A percentile compares a stretch with the other conserved stretches of the same genome.
phyloP scores from a whole-genome alignment of 495 filamentous ascomycete species.

The Mytilinidion resinicola region DNA sequence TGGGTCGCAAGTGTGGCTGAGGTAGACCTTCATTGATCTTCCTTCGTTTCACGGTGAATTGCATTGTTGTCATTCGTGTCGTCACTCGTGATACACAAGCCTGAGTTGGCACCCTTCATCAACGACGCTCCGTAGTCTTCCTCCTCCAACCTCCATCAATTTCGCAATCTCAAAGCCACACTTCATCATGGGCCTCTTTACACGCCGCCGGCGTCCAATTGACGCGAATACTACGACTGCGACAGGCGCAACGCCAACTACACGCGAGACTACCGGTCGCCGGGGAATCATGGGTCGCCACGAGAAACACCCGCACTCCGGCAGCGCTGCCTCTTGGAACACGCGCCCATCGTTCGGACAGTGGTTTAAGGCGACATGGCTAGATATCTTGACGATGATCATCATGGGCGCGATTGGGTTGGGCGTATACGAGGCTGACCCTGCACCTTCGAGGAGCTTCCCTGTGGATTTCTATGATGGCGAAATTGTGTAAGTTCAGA shows the following conservation, averaged over 20 bases:
- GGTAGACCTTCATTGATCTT: no score
- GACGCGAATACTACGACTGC: slow-evolving; percentile 20
- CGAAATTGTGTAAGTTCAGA: slow-evolving; percentile 42
- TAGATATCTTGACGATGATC: slow-evolving; percentile 54
- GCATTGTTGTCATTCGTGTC: no score
- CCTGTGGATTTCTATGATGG: slow-evolving; percentile 53
- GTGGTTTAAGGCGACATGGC: slow-evolving; percentile 52
- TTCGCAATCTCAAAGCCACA: not conserved
- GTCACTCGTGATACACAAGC: no score
- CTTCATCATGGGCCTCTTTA: slow-evolving; percentile 23
- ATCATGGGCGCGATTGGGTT: slow-evolving; percentile 52
- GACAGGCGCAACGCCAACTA: slow-evolving; percentile 11
- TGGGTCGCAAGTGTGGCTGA: no score
- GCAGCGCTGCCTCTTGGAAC: slow-evolving; percentile 11
- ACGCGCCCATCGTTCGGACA: slow-evolving; percentile 44
- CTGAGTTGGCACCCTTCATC: no score
- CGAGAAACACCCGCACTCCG: slow-evolving; percentile 1
- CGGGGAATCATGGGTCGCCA: slow-evolving; percentile 4
- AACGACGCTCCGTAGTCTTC: not conserved
- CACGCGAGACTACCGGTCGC: no score
- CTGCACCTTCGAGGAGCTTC: slow-evolving; percentile 51
- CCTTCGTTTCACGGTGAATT: no score
- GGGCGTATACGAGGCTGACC: slow-evolving; percentile 53
- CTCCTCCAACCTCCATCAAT: not conserved
- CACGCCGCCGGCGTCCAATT: slow-evolving; percentile 10